A percentile compares a stretch with the other conserved stretches of the same genome.
These are phyloP conservation scores for Daldinia loculata DNA, from an alignment of 495 filamentous ascomycete species.

Conservation along the genomic window DNA sequence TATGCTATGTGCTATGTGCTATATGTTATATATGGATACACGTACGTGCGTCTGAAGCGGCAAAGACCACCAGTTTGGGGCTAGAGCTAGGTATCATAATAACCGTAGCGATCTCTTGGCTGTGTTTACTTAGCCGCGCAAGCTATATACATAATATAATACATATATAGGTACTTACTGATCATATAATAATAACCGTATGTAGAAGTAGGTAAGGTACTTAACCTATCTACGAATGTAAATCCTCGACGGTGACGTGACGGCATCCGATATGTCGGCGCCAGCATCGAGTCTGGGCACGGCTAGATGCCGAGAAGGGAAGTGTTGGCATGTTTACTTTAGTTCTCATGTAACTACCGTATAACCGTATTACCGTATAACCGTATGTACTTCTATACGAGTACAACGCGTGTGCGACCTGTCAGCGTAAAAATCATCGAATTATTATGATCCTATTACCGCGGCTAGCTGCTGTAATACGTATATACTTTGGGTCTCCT, in stretches of 20 bases:
- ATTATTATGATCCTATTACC: slow-evolving; percentile 1
- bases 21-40: background rate
- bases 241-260: slow-evolving; percentile 26
- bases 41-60: slow-evolving; percentile 2
- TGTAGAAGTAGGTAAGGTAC: too few relatives aligned
- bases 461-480: background rate
- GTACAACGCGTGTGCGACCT: slow-evolving; percentile 11
- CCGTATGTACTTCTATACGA: slow-evolving; percentile 5
- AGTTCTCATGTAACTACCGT: background rate
- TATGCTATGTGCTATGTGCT: background rate
- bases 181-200: too few relatives aligned
- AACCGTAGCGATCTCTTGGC: background rate
- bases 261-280: slow-evolving; percentile 17
- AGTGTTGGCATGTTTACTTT: background rate
- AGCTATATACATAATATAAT: background rate
- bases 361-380: background rate
- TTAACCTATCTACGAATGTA: background rate
- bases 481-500: background rate
- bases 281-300: slow-evolving; percentile 3
- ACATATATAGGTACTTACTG: background rate
- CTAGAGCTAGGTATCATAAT: background rate
- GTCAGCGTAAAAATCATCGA: slow-evolving; percentile 8
- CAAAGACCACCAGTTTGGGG: background rate
- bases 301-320: background rate
- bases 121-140: slow-evolving; percentile 20